These are phyloP conservation scores for Leavenworthia alabamica DNA, from an alignment of 345 rosid genomes.

Conservation along the genomic window DNA sequence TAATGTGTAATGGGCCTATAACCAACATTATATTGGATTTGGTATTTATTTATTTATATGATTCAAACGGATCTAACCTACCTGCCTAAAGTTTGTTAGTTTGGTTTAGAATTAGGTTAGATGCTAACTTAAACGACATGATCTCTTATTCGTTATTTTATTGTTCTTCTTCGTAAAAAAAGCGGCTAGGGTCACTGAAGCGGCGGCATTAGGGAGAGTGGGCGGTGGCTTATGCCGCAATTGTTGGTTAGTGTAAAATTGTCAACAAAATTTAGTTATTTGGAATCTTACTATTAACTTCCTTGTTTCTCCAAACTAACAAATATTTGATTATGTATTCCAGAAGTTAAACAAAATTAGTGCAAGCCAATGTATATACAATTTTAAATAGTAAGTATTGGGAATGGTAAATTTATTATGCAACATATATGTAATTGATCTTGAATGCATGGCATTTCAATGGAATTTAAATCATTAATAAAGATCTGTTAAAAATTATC, in stretches of 20 bases:
- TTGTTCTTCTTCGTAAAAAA: background rate
- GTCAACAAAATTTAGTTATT: background rate
- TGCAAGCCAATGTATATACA: too few relatives aligned
- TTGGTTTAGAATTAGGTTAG: slow-evolving; percentile 4
- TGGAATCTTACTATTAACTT: slow-evolving; percentile 29
- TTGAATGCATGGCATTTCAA: too few relatives aligned
- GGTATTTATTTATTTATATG: background rate
- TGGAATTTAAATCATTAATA: too few relatives aligned
- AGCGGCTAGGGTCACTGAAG: background rate
- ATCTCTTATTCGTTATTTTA: background rate
- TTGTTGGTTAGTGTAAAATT: background rate
- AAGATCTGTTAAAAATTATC: too few relatives aligned
- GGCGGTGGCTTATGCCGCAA: slow-evolving; percentile 21
- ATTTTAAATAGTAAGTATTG: too few relatives aligned
- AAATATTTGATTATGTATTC: too few relatives aligned
- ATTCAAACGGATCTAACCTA: slow-evolving; percentile 9
- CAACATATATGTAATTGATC: too few relatives aligned
- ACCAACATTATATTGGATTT: background rate
- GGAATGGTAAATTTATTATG: slow-evolving; percentile 22
- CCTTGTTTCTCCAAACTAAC: background rate
- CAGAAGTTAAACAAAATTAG: too few relatives aligned
- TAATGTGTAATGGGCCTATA: too few relatives aligned
- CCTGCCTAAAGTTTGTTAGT: background rate
- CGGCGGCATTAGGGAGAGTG: too few relatives aligned
- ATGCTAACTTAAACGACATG: background rate